Evolutionary conservation across 1,284 basidiomycete species (phyloP).

Genomic region (Bondarzewia mesenterica): DNA sequence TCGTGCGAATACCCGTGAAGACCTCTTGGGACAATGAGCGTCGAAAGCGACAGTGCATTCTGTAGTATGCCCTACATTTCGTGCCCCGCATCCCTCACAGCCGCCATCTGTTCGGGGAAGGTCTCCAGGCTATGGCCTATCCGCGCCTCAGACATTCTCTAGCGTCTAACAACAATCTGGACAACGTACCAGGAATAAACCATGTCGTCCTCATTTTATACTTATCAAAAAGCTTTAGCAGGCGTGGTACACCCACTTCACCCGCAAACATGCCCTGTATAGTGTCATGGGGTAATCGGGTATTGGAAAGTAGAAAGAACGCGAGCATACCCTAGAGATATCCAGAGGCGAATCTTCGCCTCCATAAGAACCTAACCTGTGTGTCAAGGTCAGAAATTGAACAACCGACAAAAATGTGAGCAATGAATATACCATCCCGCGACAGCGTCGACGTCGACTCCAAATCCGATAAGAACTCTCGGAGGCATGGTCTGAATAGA

Average conservation of each 20-base stretch:
- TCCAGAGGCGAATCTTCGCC: constrained; percentile 60
- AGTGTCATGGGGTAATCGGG: neutral
- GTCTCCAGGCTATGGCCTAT: constrained; percentile 65
- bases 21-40: constrained; percentile 31
- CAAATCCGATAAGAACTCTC: constrained; percentile 24
- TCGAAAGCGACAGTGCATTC: neutral
- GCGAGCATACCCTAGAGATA: constrained; percentile 40
- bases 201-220: constrained; percentile 61
- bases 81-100: constrained; percentile 61
- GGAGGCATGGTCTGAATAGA: constrained; percentile 22
- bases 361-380: constrained; percentile 63
- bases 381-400: neutral
- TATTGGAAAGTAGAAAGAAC: neutral
- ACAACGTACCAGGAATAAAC: constrained; percentile 58
- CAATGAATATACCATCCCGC: constrained; percentile 20
- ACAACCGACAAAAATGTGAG: neutral
- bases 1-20: constrained; percentile 75
- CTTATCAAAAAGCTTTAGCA: constrained; percentile 69
- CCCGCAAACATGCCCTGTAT: constrained; percentile 61
- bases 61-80: constrained; percentile 39
- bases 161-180: neutral
- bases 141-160: neutral
- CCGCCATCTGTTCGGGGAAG: constrained; percentile 57
- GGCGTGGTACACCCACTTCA: constrained; percentile 61
- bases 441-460: constrained; percentile 27